phyloP scores from a whole-genome alignment of 1,284 basidiomycete genomes.

The Agroathelia rolfsii region DNA sequence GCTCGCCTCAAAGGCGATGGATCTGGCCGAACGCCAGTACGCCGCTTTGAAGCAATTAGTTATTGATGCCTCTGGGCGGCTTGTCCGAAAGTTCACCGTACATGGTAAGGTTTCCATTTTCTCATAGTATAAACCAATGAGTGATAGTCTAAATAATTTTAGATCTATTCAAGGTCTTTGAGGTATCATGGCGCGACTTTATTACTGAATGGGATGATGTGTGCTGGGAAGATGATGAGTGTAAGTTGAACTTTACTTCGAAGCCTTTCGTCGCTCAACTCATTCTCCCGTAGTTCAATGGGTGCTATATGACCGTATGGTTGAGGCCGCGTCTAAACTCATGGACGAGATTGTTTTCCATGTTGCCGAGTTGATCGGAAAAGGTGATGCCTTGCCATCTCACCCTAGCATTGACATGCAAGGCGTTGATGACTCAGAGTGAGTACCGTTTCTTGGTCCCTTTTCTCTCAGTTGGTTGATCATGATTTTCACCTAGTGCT shows the following conservation, averaged over 20 bases:
- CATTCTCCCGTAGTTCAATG: slow-evolving; percentile 40
- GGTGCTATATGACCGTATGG: slow-evolving; percentile 39
- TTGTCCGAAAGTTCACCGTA: slow-evolving; percentile 36
- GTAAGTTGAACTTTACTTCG: slow-evolving; percentile 28
- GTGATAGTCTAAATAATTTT: background rate
- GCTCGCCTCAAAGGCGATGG: slow-evolving; percentile 38
- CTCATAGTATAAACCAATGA: too few relatives aligned
- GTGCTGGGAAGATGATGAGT: slow-evolving; percentile 35
- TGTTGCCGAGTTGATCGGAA: slow-evolving; percentile 22
- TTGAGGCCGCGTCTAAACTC: slow-evolving; percentile 30
- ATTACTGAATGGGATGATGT: slow-evolving; percentile 46
- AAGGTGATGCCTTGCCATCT: slow-evolving; percentile 9
- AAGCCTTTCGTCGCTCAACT: slow-evolving; percentile 6
- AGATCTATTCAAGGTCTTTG: slow-evolving; percentile 42
- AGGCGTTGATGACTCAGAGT: slow-evolving; percentile 19
- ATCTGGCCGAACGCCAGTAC: slow-evolving; percentile 45
- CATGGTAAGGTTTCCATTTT: slow-evolving; percentile 29
- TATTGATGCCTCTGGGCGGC: slow-evolving; percentile 47
- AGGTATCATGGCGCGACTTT: slow-evolving; percentile 34
- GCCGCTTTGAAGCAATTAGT: slow-evolving; percentile 29
- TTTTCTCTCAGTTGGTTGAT: slow-evolving; percentile 5
- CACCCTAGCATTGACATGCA: slow-evolving; percentile 12
- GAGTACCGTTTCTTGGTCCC: slow-evolving; percentile 8
- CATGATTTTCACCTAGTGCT: slow-evolving; percentile 23
- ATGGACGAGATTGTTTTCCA: slow-evolving; percentile 28